Percentiles rank a stretch among this genome's conserved stretches.
phyloP scores from a whole-genome alignment of 2,329 filamentous ascomycete species.

The Talaromyces pinophilus region DNA sequence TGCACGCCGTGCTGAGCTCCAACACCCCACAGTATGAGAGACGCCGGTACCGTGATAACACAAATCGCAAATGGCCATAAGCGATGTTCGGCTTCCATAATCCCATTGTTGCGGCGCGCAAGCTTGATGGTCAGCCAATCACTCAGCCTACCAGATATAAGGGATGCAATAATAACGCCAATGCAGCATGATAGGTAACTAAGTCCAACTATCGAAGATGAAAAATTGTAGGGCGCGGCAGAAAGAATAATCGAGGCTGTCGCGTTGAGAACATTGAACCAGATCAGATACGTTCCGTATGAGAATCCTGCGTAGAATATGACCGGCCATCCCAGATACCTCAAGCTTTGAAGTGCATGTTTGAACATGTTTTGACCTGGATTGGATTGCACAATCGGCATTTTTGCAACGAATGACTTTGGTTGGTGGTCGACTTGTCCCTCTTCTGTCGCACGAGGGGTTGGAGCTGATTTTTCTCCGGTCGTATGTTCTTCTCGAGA shows the following conservation, averaged over 20 bases:
- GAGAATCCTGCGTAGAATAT: conserved; percentile 44
- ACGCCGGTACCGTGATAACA: conserved; percentile 38
- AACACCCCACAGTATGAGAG: conserved; percentile 44
- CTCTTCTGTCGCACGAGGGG: neutral
- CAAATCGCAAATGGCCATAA: conserved; percentile 43
- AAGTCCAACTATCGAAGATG: conserved; percentile 42
- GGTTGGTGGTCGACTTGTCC: conserved; percentile 27
- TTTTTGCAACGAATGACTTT: conserved; percentile 38
- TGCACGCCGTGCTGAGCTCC: conserved; percentile 41
- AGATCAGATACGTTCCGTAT: conserved; percentile 43
- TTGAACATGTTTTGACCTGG: conserved; percentile 39
- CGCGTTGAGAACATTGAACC: conserved; percentile 46
- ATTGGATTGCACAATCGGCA: conserved; percentile 34
- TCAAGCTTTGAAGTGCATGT: conserved; percentile 36
- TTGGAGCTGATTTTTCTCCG: conserved; percentile 1
- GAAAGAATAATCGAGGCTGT: conserved; percentile 43
- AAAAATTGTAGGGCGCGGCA: conserved; percentile 40
- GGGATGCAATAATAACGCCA: conserved; percentile 37
- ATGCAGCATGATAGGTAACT: conserved; percentile 42
- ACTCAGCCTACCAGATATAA: conserved; percentile 44
- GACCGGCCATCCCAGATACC: conserved; percentile 42
- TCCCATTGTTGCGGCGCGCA: conserved; percentile 41
- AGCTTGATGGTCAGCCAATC: conserved; percentile 36
- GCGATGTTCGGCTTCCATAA: conserved; percentile 46
- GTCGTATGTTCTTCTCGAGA: neutral